Percentiles rank a stretch among this genome's conserved stretches.
Conservation (phyloP, 2,329 filamentous ascomycete genomes). For the Ophiostoma ulmi region DNA sequence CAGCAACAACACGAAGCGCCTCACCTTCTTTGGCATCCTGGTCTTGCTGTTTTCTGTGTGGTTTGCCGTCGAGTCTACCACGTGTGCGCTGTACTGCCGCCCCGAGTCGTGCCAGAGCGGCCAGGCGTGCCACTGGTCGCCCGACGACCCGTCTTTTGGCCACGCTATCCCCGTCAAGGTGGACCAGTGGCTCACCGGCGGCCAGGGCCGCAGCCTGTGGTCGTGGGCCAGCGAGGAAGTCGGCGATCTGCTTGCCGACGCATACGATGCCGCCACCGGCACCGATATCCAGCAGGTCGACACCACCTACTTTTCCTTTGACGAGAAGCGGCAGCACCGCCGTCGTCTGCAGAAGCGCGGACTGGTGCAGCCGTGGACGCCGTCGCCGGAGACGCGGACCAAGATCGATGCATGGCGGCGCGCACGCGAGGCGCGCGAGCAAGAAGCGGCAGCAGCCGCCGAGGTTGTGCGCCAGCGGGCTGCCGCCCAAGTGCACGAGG, state of each 20-base stretch:
- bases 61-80: slow-evolving; percentile 49
- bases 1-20: slow-evolving; percentile 39
- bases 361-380: slow-evolving; percentile 36
- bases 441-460: slow-evolving; percentile 16
- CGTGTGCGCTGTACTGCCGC: slow-evolving; percentile 52
- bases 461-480: background rate
- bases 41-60: slow-evolving; percentile 46
- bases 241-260: slow-evolving; percentile 45
- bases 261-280: slow-evolving; percentile 43
- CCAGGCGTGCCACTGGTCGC: slow-evolving; percentile 50
- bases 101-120: slow-evolving; percentile 45
- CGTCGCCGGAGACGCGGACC: slow-evolving; percentile 39
- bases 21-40: slow-evolving; percentile 47
- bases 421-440: slow-evolving; percentile 39
- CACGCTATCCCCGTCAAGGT: slow-evolving; percentile 56
- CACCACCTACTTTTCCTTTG: slow-evolving; percentile 41
- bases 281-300: slow-evolving; percentile 44
- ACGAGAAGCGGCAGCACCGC: slow-evolving; percentile 45
- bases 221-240: slow-evolving; percentile 41
- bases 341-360: slow-evolving; percentile 49
- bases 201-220: slow-evolving; percentile 41
- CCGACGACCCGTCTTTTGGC: slow-evolving; percentile 57
- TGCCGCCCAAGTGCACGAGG: slow-evolving; percentile 32
- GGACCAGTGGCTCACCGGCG: slow-evolving; percentile 56
- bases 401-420: slow-evolving; percentile 45